phyloP scores from a whole-genome alignment of 1,139 yeast species.

The Lodderomyces margitis region DNA sequence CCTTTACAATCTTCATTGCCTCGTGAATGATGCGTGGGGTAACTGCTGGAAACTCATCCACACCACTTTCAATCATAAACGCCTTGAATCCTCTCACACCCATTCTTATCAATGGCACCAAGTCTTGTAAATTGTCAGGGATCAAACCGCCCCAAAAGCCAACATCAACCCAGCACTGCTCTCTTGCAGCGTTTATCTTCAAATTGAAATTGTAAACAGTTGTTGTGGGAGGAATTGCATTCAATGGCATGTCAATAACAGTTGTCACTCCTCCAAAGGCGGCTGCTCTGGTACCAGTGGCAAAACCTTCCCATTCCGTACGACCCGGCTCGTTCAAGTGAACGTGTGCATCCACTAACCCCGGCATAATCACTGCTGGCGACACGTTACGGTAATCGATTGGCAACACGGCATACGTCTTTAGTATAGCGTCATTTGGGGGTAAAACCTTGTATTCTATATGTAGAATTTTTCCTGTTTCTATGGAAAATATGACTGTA shows the following conservation, averaged over 20 bases:
- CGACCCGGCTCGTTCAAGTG: conserved; percentile 93
- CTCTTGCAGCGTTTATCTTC: conserved; percentile 74
- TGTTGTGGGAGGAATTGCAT: conserved; percentile 94
- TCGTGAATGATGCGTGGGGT: conserved; percentile 55
- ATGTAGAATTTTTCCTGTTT: conserved; percentile 63
- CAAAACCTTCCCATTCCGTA: conserved; percentile 96
- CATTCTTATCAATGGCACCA: conserved; percentile 70
- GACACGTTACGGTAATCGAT: conserved; percentile 52
- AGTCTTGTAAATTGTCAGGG: conserved; percentile 68
- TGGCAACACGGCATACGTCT: conserved; percentile 41
- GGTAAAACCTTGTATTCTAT: conserved; percentile 38
- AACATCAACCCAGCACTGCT: conserved; percentile 88
- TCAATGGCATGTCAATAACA: conserved; percentile 92
- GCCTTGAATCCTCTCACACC: conserved; percentile 95
- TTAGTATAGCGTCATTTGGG: conserved; percentile 36
- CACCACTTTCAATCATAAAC: conserved; percentile 87
- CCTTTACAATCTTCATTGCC: conserved; percentile 65
- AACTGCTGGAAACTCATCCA: conserved; percentile 89
- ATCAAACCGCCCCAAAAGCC: conserved; percentile 96
- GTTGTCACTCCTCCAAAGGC: conserved; percentile 96
- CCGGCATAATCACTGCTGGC: conserved; percentile 76
- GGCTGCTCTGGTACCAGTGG: conserved; percentile 88
- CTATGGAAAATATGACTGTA: conserved; percentile 61
- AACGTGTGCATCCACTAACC: conserved; percentile 90
- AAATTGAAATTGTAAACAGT: conserved; percentile 70